These are phyloP conservation scores for Homolaphlyctis polyrhiza DNA, from an alignment of 371 early-diverging fungal genomes.

Conservation along the genomic window DNA sequence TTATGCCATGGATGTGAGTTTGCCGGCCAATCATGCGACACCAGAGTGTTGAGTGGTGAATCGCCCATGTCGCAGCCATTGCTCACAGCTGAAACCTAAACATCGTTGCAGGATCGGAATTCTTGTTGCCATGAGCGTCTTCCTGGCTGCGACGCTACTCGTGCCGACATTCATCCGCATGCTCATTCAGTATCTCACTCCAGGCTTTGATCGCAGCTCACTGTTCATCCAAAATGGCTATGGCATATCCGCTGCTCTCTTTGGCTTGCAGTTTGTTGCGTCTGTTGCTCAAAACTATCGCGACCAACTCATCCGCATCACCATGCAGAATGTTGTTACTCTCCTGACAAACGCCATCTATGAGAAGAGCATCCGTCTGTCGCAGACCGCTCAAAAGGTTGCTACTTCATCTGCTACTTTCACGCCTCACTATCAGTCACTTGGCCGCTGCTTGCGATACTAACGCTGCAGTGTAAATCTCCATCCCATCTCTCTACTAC, in stretches of 20 bases:
- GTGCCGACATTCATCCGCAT: background rate
- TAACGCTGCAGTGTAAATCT: too few relatives aligned
- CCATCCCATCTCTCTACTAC: too few relatives aligned
- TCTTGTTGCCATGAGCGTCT: background rate
- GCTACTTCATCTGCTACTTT: too few relatives aligned
- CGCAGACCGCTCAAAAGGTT: background rate
- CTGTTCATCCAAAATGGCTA: background rate
- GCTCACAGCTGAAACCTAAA: too few relatives aligned
- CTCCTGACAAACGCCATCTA: background rate
- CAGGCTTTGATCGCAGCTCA: background rate
- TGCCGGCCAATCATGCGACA: background rate
- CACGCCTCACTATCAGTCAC: background rate
- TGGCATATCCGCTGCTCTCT: background rate
- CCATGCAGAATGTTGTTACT: background rate
- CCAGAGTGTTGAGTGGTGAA: too few relatives aligned
- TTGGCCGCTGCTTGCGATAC: background rate
- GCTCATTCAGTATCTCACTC: background rate
- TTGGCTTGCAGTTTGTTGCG: background rate
- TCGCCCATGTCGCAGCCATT: too few relatives aligned
- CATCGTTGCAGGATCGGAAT: background rate
- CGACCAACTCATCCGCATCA: background rate
- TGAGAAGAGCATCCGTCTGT: background rate
- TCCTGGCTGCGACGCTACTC: background rate
- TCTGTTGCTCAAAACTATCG: background rate
- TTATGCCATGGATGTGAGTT: too few relatives aligned